Base-by-base conservation (phyloP, 2,329 filamentous ascomycete genomes). In the Paecilomyces fulvus region DNA sequence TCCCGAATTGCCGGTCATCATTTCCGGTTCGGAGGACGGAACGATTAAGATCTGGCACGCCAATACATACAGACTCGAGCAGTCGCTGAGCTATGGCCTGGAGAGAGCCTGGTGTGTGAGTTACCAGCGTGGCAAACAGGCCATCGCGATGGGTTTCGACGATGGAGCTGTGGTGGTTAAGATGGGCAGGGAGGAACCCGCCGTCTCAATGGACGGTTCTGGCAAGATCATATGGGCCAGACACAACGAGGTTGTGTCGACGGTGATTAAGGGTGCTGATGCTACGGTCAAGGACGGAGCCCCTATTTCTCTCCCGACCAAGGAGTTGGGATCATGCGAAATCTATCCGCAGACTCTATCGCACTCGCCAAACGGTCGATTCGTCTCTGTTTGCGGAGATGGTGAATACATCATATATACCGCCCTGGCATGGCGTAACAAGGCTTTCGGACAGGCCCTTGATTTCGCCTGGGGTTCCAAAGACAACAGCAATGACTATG, bases 331-430 rank as follows among this genome's bases (percentile, higher is more conserved):
- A 33, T 94, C 89, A 33, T 97, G 92, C 70, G 94, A 99, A 76
- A 87, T 99, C 49, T 99, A 96, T 73, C 94, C 94, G 0, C 92
- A 96, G 70, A 95, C 91, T 0, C 82, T 99, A 53, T 83, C 90
- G 33, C 94, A 99, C 77, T 96, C 92, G n/a, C 90, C 94, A 33
- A 99, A 99, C 65, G 91, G 91, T 53, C 85, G 91, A 59, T 94
- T 94, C 64, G 89, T 94, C 52, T 88, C 88, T 17, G 87, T 92
- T 2, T 97, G 92, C 63, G 94, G 94, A 63, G 94, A 99, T 70
- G 94, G 94, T 60, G 94, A 99, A 75, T 99, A 96, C 77, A 97
- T 97, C 72, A 96, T 97, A 67, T 97, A 97, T 78, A 97, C 94
- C 28, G 92, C 94, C 56, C 82, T 97, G 57, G 92, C 92, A 2